These are phyloP conservation scores for Cucumis sativus DNA, from an alignment of 306 rosid genomes.

Conservation along the genomic window Cucumber_9930_V3 NC_026656.2:8720001-8720500, in stretches of 20 bases:
- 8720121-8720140: neutral
- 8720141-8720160: neutral
- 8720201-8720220: neutral
- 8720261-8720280: neutral
- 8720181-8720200: neutral
- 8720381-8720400: neutral
- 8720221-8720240: neutral
- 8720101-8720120: constrained; percentile 1
- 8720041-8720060: neutral
- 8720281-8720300: neutral
- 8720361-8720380: neutral
- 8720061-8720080: neutral
- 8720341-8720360: neutral
- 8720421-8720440: neutral
- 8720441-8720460: neutral
- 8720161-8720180: neutral
- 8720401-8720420: neutral
- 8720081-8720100: neutral
- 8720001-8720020: neutral
- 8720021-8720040: neutral
- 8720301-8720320: neutral
- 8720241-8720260: neutral
- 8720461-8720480: neutral
- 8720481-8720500: neutral
- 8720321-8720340: neutral